Percentiles rank a stretch among this genome's conserved stretches.
Conservation (phyloP, 1,284 basidiomycete genomes). For the Macrocystidia cucumis region DNA sequence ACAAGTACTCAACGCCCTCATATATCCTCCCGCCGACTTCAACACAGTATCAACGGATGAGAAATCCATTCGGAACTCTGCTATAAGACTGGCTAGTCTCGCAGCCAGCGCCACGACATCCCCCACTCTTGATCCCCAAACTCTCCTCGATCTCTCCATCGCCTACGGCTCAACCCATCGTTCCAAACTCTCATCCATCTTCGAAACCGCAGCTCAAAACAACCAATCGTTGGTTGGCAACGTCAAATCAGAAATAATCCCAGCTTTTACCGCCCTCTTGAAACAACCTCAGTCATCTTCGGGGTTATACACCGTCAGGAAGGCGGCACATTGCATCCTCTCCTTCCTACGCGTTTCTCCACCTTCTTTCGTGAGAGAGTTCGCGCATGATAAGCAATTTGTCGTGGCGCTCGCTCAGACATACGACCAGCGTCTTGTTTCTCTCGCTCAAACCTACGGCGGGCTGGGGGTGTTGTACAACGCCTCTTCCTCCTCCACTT, state of each 20-base stretch:
- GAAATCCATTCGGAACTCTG: slow-evolving; percentile 38
- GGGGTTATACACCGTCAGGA: slow-evolving; percentile 58
- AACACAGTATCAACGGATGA: slow-evolving; percentile 22
- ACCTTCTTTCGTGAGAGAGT: slow-evolving; percentile 35
- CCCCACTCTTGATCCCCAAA: slow-evolving; percentile 39
- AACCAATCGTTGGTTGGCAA: slow-evolving; percentile 20
- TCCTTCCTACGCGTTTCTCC: slow-evolving; percentile 47
- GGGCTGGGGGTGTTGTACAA: slow-evolving; percentile 31
- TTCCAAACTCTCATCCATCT: slow-evolving; percentile 34
- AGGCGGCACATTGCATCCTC: slow-evolving; percentile 49
- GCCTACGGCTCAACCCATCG: slow-evolving; percentile 40
- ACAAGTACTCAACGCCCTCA: slow-evolving; percentile 40
- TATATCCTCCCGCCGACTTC: slow-evolving; percentile 31
- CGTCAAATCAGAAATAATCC: slow-evolving; percentile 38
- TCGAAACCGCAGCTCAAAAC: slow-evolving; percentile 29
- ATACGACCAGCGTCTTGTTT: slow-evolving; percentile 48
- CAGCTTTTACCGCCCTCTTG: slow-evolving; percentile 47
- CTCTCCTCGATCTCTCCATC: slow-evolving; percentile 55
- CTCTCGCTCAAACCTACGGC: slow-evolving; percentile 53
- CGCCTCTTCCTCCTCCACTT: slow-evolving; percentile 21
- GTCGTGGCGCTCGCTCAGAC: slow-evolving; percentile 47
- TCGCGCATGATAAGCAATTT: slow-evolving; percentile 43
- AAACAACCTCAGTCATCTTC: slow-evolving; percentile 28
- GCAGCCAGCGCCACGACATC: slow-evolving; percentile 28
- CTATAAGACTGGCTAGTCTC: slow-evolving; percentile 49